Conservation (phyloP, 73 alveolate species). For the Stentor coeruleus region DNA sequence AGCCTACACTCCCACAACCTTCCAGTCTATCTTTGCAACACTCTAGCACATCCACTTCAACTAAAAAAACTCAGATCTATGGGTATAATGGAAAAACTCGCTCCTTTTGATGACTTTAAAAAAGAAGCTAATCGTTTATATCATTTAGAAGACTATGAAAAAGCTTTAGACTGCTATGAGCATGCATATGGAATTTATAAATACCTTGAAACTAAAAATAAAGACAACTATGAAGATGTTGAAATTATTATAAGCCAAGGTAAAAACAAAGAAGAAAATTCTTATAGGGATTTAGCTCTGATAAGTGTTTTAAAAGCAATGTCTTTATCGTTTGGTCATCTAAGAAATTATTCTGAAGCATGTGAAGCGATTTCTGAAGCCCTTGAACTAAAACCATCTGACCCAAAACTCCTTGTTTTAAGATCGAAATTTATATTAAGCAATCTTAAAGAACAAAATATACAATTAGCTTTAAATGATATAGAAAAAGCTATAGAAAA, state of each 20-base stretch:
- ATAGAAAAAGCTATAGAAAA: neutral
- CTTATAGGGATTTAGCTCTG: neutral
- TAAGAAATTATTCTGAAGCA: constrained; percentile 14
- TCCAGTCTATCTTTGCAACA: neutral
- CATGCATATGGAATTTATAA: constrained; percentile 9
- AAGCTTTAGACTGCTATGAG: constrained; percentile 12
- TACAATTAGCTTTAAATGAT: neutral
- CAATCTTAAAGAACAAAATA: neutral
- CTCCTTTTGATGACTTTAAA: constrained; percentile 15
- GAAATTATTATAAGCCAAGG: neutral
- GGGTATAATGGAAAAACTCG: neutral
- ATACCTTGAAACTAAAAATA: neutral
- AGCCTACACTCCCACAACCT: too few species aligned
- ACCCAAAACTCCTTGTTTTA: neutral
- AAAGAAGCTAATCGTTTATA: neutral
- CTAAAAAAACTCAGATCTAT: neutral
- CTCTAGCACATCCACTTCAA: neutral
- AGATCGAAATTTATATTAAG: neutral
- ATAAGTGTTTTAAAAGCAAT: neutral
- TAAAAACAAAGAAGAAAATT: neutral
- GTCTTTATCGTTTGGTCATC: neutral
- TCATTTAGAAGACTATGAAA: constrained; percentile 19
- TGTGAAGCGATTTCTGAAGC: constrained; percentile 12
- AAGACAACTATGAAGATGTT: neutral
- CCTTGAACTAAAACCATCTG: neutral